A percentile compares a stretch with the other conserved stretches of the same genome.
Evolutionary conservation across 2,329 filamentous ascomycete genomes (phyloP).

Genomic region (Epichloe baconii): DNA sequence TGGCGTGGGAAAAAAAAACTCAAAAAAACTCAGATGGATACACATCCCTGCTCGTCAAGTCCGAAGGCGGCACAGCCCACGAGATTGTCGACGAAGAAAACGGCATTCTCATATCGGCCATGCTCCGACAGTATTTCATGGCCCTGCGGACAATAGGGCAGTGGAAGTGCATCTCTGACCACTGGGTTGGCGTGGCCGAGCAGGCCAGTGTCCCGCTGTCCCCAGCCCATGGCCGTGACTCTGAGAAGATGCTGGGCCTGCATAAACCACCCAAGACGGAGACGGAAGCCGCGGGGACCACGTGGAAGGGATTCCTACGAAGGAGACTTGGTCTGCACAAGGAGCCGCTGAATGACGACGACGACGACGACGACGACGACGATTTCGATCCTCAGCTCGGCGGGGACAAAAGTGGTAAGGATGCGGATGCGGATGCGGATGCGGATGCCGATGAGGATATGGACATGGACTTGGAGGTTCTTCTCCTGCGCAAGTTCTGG

Average conservation of each 20-base stretch:
- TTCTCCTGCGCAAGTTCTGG: constrained; percentile 55
- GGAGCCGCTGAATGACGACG: constrained; percentile 21
- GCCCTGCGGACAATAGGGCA: constrained; percentile 66
- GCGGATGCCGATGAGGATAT: constrained; percentile 14
- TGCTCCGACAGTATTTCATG: constrained; percentile 86
- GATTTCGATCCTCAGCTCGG: constrained; percentile 19
- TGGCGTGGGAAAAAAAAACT: background rate
- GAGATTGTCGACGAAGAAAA: constrained; percentile 78
- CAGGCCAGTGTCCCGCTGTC: constrained; percentile 35
- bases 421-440: background rate
- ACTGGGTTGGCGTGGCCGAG: constrained; percentile 55
- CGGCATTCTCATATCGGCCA: constrained; percentile 72
- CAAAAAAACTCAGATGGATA: constrained; percentile 50
- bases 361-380: constrained; percentile 21
- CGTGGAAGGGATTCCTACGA: constrained; percentile 25
- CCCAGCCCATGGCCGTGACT: constrained; percentile 18
- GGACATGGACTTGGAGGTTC: constrained; percentile 41
- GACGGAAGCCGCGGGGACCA: constrained; percentile 10
- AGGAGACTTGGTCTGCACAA: constrained; percentile 21
- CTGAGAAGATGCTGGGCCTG: constrained; percentile 19
- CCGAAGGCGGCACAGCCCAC: constrained; percentile 62
- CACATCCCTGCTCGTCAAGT: constrained; percentile 57
- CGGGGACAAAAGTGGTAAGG: constrained; percentile 17
- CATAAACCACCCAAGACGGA: constrained; percentile 6
- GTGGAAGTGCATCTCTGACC: constrained; percentile 61